phyloP scores from a whole-genome alignment of 805 yeast species.

The Ogataea parapolymorpha region DNA sequence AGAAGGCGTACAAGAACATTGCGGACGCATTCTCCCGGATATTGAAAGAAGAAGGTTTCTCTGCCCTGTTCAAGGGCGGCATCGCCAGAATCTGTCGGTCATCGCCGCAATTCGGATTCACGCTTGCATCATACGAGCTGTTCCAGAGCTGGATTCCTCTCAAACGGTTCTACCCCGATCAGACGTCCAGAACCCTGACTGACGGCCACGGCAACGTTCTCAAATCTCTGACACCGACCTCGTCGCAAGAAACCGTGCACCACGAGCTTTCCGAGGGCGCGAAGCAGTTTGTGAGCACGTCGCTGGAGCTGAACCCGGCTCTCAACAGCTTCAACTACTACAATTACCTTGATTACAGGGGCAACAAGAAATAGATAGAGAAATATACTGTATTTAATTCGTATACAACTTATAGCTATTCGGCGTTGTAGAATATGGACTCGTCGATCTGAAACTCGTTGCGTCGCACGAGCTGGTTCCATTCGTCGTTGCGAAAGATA shows the following conservation, averaged over 20 bases:
- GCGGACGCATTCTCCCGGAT: conserved; percentile 74
- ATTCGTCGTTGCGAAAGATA: conserved; percentile 41
- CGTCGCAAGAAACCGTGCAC: conserved; percentile 23
- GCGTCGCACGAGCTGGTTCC: conserved; percentile 36
- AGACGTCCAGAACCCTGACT: conserved; percentile 16
- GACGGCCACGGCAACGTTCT: conserved; percentile 28
- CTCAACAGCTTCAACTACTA: conserved; percentile 28
- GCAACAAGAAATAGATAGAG: conserved; percentile 14
- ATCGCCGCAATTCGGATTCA: conserved; percentile 97
- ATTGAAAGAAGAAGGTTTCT: conserved; percentile 74
- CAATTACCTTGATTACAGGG: conserved; percentile 24
- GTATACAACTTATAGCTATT: background rate
- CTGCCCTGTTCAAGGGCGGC: conserved; percentile 94
- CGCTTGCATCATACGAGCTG: conserved; percentile 94
- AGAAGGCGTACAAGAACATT: conserved; percentile 72
- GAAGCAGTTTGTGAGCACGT: conserved; percentile 29
- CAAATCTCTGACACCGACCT: conserved; percentile 24
- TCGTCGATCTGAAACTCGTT: conserved; percentile 34
- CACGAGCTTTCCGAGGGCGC: conserved; percentile 30
- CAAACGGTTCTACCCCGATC: conserved; percentile 37
- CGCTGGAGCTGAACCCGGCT: conserved; percentile 31
- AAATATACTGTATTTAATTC: conserved; percentile 1
- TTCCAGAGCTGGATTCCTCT: conserved; percentile 78
- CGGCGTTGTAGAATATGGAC: conserved; percentile 34
- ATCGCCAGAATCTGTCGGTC: conserved; percentile 92